Conservation (phyloP, 176 grass and related monocot genomes). For the Bothriochloa decipiens region DNA sequence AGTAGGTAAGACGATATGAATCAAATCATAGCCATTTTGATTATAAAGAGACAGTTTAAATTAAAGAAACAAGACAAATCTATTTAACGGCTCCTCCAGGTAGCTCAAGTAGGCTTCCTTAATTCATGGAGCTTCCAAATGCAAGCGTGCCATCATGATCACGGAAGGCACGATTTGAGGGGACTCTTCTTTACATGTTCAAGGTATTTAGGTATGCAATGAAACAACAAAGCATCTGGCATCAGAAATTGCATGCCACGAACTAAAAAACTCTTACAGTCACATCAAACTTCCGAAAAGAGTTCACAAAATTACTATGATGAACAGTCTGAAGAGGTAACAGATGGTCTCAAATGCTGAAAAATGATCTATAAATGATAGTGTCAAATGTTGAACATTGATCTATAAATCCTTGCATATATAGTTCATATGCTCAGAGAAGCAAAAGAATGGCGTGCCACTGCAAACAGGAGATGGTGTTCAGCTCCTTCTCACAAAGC, state of each 20-base stretch:
- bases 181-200: too few species aligned
- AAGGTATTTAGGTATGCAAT: too few species aligned
- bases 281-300: neutral
- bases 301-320: slow-evolving; percentile 14
- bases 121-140: too few species aligned
- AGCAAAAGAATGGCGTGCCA: slow-evolving; percentile 43
- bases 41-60: too few species aligned
- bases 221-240: too few species aligned
- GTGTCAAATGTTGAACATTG: slow-evolving; percentile 9
- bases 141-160: too few species aligned
- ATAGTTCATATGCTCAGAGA: slow-evolving; percentile 32
- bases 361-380: neutral
- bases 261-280: neutral
- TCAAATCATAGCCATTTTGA: too few species aligned
- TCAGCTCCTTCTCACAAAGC: slow-evolving; percentile 46
- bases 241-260: neutral
- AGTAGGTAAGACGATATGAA: too few species aligned
- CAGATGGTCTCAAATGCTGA: neutral
- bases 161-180: too few species aligned
- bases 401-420: neutral
- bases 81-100: too few species aligned
- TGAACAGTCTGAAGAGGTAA: slow-evolving; percentile 16
- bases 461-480: slow-evolving; percentile 6
- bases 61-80: too few species aligned
- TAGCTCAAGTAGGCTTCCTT: too few species aligned